Conservation (phyloP, 495 filamentous ascomycete genomes). For the Bryoglossum gracile region DNA sequence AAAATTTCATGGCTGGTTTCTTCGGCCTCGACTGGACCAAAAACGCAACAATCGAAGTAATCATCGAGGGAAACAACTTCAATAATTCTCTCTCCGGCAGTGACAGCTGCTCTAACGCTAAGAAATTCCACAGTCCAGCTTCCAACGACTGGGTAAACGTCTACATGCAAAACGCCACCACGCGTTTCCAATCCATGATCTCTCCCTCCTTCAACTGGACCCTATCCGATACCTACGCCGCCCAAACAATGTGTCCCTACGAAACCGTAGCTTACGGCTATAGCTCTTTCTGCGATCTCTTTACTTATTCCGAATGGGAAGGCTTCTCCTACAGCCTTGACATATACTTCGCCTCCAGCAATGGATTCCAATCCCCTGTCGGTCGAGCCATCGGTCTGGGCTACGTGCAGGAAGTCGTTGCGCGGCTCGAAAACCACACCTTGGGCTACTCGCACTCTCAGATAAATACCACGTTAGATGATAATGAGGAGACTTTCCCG, state of each 20-base stretch:
- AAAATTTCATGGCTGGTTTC: slow-evolving; percentile 66
- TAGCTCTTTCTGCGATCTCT: slow-evolving; percentile 66
- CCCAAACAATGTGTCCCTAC: slow-evolving; percentile 50
- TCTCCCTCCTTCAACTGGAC: slow-evolving; percentile 46
- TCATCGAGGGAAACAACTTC: slow-evolving; percentile 37
- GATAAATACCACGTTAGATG: slow-evolving; percentile 70
- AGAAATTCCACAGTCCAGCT: slow-evolving; percentile 53
- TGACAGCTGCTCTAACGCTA: slow-evolving; percentile 44
- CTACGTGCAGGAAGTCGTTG: slow-evolving; percentile 74
- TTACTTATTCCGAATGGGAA: slow-evolving; percentile 60
- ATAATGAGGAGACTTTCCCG: slow-evolving; percentile 55
- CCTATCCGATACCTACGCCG: slow-evolving; percentile 42
- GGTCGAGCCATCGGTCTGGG: slow-evolving; percentile 69
- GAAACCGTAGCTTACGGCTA: slow-evolving; percentile 55
- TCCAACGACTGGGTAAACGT: slow-evolving; percentile 51
- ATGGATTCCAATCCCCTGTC: slow-evolving; percentile 56
- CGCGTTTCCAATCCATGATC: slow-evolving; percentile 37
- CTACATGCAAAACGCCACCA: slow-evolving; percentile 41
- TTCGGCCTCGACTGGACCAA: slow-evolving; percentile 49
- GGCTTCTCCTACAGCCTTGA: slow-evolving; percentile 65
- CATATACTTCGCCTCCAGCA: slow-evolving; percentile 50
- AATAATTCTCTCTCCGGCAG: slow-evolving; percentile 44
- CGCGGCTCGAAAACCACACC: slow-evolving; percentile 57
- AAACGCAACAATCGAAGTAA: slow-evolving; percentile 44
- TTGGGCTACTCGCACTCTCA: slow-evolving; percentile 55